Percentiles rank a stretch among this genome's conserved stretches.
These are phyloP conservation scores for Calophaca sinica DNA, from an alignment of 306 rosid genomes.

Conservation along the genomic window DNA sequence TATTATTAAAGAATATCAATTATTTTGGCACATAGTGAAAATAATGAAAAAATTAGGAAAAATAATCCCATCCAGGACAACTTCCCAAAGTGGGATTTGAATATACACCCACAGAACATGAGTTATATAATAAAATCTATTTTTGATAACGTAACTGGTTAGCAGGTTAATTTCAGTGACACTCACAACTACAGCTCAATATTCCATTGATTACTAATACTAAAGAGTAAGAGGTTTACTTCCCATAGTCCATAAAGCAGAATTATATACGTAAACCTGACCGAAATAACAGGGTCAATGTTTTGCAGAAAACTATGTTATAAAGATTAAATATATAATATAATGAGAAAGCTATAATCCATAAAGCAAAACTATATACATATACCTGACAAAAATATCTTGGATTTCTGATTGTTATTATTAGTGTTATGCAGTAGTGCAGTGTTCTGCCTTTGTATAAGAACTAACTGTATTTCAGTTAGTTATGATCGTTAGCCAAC, in stretches of 20 bases:
- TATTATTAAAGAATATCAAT: conserved; percentile 19
- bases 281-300: neutral
- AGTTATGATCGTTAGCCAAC: too few species aligned
- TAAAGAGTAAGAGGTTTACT: neutral
- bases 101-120: conserved; percentile 6
- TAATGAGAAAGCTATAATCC: neutral
- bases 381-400: too few species aligned
- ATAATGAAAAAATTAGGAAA: neutral
- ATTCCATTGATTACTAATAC: neutral
- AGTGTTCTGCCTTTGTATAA: too few species aligned
- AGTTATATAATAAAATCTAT: neutral
- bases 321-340: neutral
- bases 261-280: neutral
- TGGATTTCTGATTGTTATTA: too few species aligned
- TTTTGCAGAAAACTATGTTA: neutral
- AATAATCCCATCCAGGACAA: conserved; percentile 4
- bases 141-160: conserved; percentile 13
- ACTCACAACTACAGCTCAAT: conserved; percentile 2
- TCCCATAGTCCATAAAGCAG: neutral
- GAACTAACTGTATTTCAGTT: too few species aligned
- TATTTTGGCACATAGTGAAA: neutral
- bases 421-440: too few species aligned
- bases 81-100: conserved; percentile 12
- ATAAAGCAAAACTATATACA: too few species aligned
- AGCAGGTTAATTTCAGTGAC: conserved; percentile 18